phyloP scores from a whole-genome alignment of 2,329 filamentous ascomycete species.

The Fusarium cyanostomum region DNA sequence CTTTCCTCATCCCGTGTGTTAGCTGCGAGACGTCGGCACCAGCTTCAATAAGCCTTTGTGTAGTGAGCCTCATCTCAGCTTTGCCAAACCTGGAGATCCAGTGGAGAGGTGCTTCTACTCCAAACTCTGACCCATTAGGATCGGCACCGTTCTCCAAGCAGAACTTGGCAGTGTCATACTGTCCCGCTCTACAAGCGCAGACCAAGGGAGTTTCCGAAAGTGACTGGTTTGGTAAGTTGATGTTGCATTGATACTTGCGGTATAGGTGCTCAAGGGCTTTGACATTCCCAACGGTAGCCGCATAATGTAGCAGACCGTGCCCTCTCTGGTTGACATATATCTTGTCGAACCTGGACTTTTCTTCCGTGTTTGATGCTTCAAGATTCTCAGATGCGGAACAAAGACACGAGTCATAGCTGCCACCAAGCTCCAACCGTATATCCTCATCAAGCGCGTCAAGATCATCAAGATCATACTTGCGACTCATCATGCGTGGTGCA shows the following conservation, averaged over 20 bases:
- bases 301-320: neutral
- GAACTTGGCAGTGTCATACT: neutral
- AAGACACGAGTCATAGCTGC: neutral
- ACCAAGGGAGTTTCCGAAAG: neutral
- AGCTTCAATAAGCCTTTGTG: neutral
- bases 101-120: neutral
- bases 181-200: slow-evolving; percentile 2
- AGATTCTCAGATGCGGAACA: neutral
- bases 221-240: slow-evolving; percentile 1
- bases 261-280: neutral
- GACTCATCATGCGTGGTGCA: slow-evolving; percentile 2
- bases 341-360: neutral
- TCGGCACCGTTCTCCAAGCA: neutral
- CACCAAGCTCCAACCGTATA: neutral
- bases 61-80: neutral
- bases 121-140: neutral
- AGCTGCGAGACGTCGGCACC: neutral
- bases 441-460: neutral
- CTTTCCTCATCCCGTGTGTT: neutral
- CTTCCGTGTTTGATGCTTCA: neutral
- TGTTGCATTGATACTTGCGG: neutral
- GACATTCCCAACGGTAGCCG: neutral
- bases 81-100: neutral
- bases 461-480: neutral
- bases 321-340: slow-evolving; percentile 6